Evolutionary conservation across 179 eudicot genomes (phyloP).

Genomic region (Amaranthus tricolor): DNA sequence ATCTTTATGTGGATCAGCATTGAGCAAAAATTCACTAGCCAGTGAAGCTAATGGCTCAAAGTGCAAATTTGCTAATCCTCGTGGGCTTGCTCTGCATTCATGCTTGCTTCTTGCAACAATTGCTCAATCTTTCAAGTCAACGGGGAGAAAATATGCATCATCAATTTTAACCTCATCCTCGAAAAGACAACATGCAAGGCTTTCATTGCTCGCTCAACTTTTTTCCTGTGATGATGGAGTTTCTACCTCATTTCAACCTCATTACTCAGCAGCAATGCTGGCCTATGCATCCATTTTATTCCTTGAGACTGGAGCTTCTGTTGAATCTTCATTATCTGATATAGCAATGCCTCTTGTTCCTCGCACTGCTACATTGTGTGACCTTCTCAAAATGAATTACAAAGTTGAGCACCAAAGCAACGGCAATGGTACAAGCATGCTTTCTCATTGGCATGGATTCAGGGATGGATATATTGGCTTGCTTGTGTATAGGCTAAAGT

Average conservation of each 20-base stretch:
- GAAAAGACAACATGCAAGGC: conserved; percentile 77
- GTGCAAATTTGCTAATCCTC: conserved; percentile 53
- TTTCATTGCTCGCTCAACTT: conserved; percentile 76
- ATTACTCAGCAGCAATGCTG: conserved; percentile 80
- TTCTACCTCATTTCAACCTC: conserved; percentile 53
- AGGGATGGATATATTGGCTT: conserved; percentile 92
- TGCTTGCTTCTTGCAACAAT: conserved; percentile 76
- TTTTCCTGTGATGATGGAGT: conserved; percentile 66
- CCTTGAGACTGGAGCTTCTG: conserved; percentile 58
- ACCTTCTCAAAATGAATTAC: conserved; percentile 53
- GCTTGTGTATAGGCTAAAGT: conserved; percentile 70
- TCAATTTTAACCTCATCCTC: conserved; percentile 78
- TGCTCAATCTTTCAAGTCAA: conserved; percentile 76
- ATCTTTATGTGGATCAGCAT: conserved; percentile 56
- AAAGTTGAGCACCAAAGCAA: conserved; percentile 39
- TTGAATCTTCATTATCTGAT: conserved; percentile 55
- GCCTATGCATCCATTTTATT: conserved; percentile 84
- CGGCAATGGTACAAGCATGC: conserved; percentile 33
- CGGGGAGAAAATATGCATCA: conserved; percentile 78
- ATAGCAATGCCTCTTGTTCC: conserved; percentile 84
- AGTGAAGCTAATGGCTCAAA: conserved; percentile 50
- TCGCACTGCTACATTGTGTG: conserved; percentile 75
- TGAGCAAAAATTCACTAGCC: conserved; percentile 54
- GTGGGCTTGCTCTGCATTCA: conserved; percentile 55
- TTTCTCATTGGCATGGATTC: conserved; percentile 86